A percentile compares a stretch with the other conserved stretches of the same genome.
These are phyloP conservation scores for Aspergillus wentii DNA, from an alignment of 495 filamentous ascomycete genomes.

Conservation along the genomic window DNA sequence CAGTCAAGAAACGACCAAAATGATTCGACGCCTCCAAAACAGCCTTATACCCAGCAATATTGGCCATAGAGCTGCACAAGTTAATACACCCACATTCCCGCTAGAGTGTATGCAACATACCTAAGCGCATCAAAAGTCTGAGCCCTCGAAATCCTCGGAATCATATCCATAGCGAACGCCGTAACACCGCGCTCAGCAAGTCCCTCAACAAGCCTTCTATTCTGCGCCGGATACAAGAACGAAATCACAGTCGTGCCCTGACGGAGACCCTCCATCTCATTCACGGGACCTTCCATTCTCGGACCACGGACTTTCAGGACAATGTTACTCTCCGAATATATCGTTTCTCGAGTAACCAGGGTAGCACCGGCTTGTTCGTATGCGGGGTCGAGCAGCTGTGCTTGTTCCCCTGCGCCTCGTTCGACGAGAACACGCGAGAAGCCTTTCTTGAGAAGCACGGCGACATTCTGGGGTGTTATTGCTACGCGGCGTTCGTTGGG, in stretches of 20 bases:
- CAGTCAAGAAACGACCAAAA: slow-evolving; percentile 77
- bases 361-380: slow-evolving; percentile 71
- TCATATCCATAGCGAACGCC: slow-evolving; percentile 78
- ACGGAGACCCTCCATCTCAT: slow-evolving; percentile 56
- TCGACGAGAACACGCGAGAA: slow-evolving; percentile 69
- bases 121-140: slow-evolving; percentile 75
- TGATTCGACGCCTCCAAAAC: slow-evolving; percentile 77
- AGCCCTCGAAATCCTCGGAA: slow-evolving; percentile 76
- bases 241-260: slow-evolving; percentile 66
- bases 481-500: slow-evolving; percentile 73
- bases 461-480: slow-evolving; percentile 73
- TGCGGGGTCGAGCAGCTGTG: slow-evolving; percentile 65
- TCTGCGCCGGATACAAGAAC: slow-evolving; percentile 71
- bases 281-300: slow-evolving; percentile 41
- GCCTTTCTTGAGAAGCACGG: slow-evolving; percentile 72
- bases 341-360: slow-evolving; percentile 52
- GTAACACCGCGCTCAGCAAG: slow-evolving; percentile 60
- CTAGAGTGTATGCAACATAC: slow-evolving; percentile 6
- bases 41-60: slow-evolving; percentile 83
- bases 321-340: slow-evolving; percentile 69
- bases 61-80: slow-evolving; percentile 68
- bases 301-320: slow-evolving; percentile 75
- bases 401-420: slow-evolving; percentile 65
- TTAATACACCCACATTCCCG: background rate
- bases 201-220: slow-evolving; percentile 61